A percentile compares a stretch with the other conserved stretches of the same genome.
Conservation (phyloP, 202 grass and related monocot genomes). For the Schoenoplectus tabernaemontani region DNA sequence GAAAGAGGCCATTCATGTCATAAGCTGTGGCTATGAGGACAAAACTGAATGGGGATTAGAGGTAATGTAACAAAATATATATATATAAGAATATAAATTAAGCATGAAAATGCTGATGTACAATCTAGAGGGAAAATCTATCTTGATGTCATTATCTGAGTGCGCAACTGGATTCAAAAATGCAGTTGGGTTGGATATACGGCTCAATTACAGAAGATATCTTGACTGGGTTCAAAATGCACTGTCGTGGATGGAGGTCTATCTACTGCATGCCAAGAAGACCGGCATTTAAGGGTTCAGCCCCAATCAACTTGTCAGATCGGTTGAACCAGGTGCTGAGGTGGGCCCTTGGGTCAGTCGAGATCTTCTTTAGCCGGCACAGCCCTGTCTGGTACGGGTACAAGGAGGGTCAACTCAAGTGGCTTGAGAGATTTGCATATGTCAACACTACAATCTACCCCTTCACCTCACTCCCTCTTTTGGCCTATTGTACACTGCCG, state of each 20-base stretch:
- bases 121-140: neutral
- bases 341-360: slow-evolving; percentile 96
- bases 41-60: slow-evolving; percentile 90
- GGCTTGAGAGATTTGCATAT: slow-evolving; percentile 98
- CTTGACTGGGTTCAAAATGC: slow-evolving; percentile 97
- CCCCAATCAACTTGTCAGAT: slow-evolving; percentile 95
- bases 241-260: slow-evolving; percentile 93
- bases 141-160: slow-evolving; percentile 4
- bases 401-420: slow-evolving; percentile 95
- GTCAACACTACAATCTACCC: slow-evolving; percentile 99
- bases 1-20: slow-evolving; percentile 99
- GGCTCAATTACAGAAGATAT: slow-evolving; percentile 99
- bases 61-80: slow-evolving; percentile 38
- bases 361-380: slow-evolving; percentile 99
- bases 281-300: slow-evolving; percentile 91
- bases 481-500: slow-evolving; percentile 92
- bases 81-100: neutral
- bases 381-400: slow-evolving; percentile 86
- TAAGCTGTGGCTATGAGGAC: slow-evolving; percentile 98
- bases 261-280: slow-evolving; percentile 95
- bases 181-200: slow-evolving; percentile 96
- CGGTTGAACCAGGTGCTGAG: slow-evolving; percentile 96
- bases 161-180: neutral
- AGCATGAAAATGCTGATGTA: neutral
- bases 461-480: slow-evolving; percentile 78